Base-by-base conservation (phyloP, 139 green algal species). In the Volvox reticuliferus region DNA sequence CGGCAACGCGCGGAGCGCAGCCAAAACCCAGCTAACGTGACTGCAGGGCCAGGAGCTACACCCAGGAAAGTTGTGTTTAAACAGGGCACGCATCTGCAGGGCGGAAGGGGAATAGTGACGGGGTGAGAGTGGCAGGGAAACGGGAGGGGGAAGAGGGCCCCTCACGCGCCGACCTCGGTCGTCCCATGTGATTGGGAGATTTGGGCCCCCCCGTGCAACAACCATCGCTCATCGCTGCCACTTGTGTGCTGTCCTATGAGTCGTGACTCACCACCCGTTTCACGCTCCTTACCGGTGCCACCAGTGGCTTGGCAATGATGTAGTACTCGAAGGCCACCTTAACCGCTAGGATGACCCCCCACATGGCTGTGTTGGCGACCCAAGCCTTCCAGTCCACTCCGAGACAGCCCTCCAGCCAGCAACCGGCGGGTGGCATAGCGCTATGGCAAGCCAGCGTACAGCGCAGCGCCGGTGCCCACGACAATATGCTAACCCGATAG, bases 301-400 rank as follows among this genome's bases (percentile, higher is more conserved):
- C 90, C 30, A 89, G n/a, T 2, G 92, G 92, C 75, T 92, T 92
- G 82, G 26, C 67, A 22, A 94, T 82, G 16, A 93, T 81, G 55
- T 82, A 92, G 92, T 94, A 94, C 77, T 94, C 92, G 79, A 94
- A 94, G n/a, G 90, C 90, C 24, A 93, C 26, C 92, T 94, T 94
- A 77, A 91, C 91, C 44, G 30, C 87, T 20, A 94, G 55, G 2
- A 89, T 63, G 33, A 61, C 5, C 69, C 0, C 26, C 84, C 84
- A 89, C 37, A 89, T 55, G 18, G 28, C 26, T 18, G 19, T 67
- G 37, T 69, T 89, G 26, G 71, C 19, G 12, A 21, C 24, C 37
- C 33, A 69, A 16, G 32, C 69, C 32, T 50, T 28, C 84, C 84
- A 89, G 19, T 28, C 37, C 69, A 89, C 37, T 3, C 37, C 44